phyloP scores from a whole-genome alignment of 2,329 filamentous ascomycete genomes.

The Magnaporthales sp. region DNA sequence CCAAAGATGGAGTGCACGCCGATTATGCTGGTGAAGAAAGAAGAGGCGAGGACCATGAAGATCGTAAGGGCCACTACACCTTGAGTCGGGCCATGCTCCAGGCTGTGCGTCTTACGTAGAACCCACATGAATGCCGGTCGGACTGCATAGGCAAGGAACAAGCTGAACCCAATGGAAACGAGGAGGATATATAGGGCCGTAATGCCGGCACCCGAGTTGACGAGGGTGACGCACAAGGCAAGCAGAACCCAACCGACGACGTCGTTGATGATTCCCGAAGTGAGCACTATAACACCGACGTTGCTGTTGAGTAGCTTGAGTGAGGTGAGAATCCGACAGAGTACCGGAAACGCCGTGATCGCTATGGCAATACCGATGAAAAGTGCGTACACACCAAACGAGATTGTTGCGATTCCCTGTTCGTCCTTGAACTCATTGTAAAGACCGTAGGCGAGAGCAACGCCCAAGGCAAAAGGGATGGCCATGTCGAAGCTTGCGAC shows the following conservation, averaged over 20 bases:
- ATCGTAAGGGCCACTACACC: conserved; percentile 75
- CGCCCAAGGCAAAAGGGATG: conserved; percentile 74
- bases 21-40: conserved; percentile 85
- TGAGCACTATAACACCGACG: conserved; percentile 81
- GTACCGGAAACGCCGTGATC: conserved; percentile 84
- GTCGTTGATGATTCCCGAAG: conserved; percentile 88
- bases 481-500: conserved; percentile 75
- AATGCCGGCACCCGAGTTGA: conserved; percentile 77
- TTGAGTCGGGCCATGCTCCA: conserved; percentile 84
- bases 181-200: conserved; percentile 81
- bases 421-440: conserved; percentile 61
- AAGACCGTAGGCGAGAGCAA: conserved; percentile 70
- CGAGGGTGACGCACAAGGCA: conserved; percentile 84
- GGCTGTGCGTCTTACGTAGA: conserved; percentile 62
- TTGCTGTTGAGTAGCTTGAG: conserved; percentile 75
- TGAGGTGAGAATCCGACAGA: conserved; percentile 89
- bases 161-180: conserved; percentile 61
- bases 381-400: conserved; percentile 46
- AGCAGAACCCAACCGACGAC: conserved; percentile 87
- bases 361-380: conserved; percentile 92
- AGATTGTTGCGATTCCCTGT: conserved; percentile 25
- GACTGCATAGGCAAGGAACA: conserved; percentile 67
- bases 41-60: conserved; percentile 65
- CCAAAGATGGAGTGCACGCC: conserved; percentile 93
- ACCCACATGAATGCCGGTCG: conserved; percentile 68